Evolutionary conservation across 1,139 yeast genomes (phyloP).

Genomic region (Hemisphaericaspora subhashii): DNA sequence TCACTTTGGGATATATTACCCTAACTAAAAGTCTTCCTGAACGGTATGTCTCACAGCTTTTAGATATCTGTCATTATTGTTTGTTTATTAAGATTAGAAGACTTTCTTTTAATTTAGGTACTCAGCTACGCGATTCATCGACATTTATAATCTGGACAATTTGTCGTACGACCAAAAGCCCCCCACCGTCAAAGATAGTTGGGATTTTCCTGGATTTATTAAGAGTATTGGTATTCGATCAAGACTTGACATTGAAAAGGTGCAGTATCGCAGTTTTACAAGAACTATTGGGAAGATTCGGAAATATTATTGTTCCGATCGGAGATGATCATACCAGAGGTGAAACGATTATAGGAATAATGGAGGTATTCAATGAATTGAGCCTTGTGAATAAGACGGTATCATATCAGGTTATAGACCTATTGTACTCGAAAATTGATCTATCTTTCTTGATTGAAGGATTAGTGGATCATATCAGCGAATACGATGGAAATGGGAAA

Average conservation of each 20-base stretch:
- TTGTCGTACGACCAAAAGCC: constrained; percentile 23
- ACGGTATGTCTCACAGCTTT: constrained; percentile 22
- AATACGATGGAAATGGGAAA: constrained; percentile 7
- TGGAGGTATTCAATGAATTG: constrained; percentile 48
- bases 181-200: constrained; percentile 14
- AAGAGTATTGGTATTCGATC: constrained; percentile 62
- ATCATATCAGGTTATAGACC: constrained; percentile 12
- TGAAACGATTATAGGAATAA: constrained; percentile 45
- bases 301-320: constrained; percentile 24
- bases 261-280: constrained; percentile 88
- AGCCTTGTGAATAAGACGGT: constrained; percentile 6
- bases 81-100: constrained; percentile 54
- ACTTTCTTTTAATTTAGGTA: constrained; percentile 54
- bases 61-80: constrained; percentile 43
- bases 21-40: constrained; percentile 31
- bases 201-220: constrained; percentile 45
- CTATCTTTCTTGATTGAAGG: constrained; percentile 10
- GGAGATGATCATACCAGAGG: constrained; percentile 25
- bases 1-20: constrained; percentile 36
- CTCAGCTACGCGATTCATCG: constrained; percentile 78
- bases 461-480: constrained; percentile 9
- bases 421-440: constrained; percentile 11
- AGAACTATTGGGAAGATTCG: constrained; percentile 79
- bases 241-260: constrained; percentile 70
- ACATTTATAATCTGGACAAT: constrained; percentile 63